Conservation (phyloP, 345 rosid genomes). For the Iberis pinnata region DNA sequence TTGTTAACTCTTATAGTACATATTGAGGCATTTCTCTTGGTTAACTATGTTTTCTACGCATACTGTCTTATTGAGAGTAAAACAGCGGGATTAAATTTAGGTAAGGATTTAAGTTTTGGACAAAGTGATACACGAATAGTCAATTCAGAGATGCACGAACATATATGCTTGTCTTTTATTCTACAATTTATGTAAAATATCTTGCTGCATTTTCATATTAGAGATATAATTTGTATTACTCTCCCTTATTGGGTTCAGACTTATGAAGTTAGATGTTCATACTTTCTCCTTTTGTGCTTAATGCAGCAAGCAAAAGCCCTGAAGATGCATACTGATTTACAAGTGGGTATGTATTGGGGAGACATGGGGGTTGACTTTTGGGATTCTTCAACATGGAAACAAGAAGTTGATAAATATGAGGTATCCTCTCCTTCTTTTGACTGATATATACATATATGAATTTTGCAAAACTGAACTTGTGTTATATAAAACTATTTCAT, state of each 20-base stretch:
- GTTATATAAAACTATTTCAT: too few relatives aligned
- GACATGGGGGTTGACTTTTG: conserved; percentile 73
- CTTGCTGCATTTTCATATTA: background rate
- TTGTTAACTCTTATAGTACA: background rate
- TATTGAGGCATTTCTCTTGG: background rate
- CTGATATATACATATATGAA: too few relatives aligned
- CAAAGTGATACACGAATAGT: background rate
- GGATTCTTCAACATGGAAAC: conserved; percentile 50
- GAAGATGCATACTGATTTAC: conserved; percentile 57
- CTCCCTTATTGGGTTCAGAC: background rate
- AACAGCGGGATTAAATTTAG: background rate
- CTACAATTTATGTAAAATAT: background rate
- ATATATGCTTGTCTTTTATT: background rate
- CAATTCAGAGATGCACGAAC: background rate
- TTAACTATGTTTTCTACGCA: background rate
- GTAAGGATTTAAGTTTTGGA: background rate
- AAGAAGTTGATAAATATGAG: conserved; percentile 53
- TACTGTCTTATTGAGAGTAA: background rate
- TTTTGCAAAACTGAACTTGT: too few relatives aligned
- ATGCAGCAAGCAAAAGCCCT: conserved; percentile 75
- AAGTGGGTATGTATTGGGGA: conserved; percentile 75
- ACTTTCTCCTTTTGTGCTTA: conserved; percentile 6
- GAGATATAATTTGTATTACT: too few relatives aligned
- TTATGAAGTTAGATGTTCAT: background rate
- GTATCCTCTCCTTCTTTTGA: conserved; percentile 30